These are phyloP conservation scores for Ceratocystis destructans DNA, from an alignment of 2,329 filamentous ascomycete genomes.

Conservation along the genomic window DNA sequence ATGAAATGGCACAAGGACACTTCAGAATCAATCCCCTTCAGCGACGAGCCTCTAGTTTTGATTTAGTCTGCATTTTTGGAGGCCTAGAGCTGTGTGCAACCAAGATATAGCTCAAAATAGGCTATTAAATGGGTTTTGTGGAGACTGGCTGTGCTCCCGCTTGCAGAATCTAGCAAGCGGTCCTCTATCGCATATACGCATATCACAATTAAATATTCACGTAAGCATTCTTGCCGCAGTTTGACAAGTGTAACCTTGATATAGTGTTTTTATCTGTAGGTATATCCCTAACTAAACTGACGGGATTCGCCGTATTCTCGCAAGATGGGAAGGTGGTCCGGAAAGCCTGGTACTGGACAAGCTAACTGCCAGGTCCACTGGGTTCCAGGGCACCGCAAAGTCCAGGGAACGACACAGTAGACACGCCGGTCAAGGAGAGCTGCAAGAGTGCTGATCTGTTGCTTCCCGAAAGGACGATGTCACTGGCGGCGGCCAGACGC, in stretches of 20 bases:
- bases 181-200: background rate
- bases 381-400: too few species aligned
- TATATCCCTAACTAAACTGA: background rate
- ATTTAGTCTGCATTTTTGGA: background rate
- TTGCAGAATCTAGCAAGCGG: too few species aligned
- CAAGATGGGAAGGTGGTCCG: too few species aligned
- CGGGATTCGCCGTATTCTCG: too few species aligned
- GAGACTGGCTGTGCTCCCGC: background rate
- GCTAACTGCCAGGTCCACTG: too few species aligned
- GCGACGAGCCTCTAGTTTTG: background rate
- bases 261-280: background rate
- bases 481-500: too few species aligned
- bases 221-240: background rate
- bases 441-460: too few species aligned
- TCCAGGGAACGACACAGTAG: too few species aligned
- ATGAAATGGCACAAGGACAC: background rate
- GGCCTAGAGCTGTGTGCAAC: background rate
- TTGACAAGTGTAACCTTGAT: background rate
- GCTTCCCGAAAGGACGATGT: too few species aligned
- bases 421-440: too few species aligned
- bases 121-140: background rate
- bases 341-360: too few species aligned
- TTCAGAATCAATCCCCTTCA: background rate
- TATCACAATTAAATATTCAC: background rate
- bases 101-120: constrained; percentile 5